Base-by-base conservation (phyloP, 2,329 filamentous ascomycete species). In the Trichoderma sp. region DNA sequence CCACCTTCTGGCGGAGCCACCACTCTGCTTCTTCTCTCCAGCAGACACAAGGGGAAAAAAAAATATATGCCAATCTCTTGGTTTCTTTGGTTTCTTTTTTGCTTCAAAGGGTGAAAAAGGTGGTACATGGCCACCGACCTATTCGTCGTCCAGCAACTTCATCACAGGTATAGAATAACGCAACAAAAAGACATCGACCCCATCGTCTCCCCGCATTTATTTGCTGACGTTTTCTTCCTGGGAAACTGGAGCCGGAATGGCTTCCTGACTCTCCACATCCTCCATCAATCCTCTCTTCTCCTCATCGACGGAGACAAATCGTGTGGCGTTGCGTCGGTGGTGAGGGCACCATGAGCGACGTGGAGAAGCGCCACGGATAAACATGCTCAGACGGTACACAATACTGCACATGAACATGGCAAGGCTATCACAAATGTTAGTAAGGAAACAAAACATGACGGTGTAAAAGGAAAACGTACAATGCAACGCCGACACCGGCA, bases 331-430 rank as follows among this genome's bases (percentile, higher is more conserved):
- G 39, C 59, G 50, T 45, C 56, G 45, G 53, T 60, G 60, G 56
- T 61, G 71, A 54, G 68, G 27, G 70, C 67, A 68, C 65, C 59
- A 67, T 64, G 64, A 54, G 12, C 69, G 53, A 8, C 35, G 69
- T 2, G 56, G 66, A 19, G 70, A 54, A 39, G 68, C 72, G 13
- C 71, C 70, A 60, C 68, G 71, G 67, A 89, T 75, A 69, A 83
- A 78, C 70, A 86, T 84, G 81, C 87, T 87, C 29, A 89, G 59
- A 68, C 86, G 87, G 61, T 89, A 84, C 64, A 88, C 81, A 64
- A 90, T 72, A 60, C 86, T 88, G 70, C 89, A 89, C 48, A 90
- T 77, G 67, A 89, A 79, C 84, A 92, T 90, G 65, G 88, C 89
- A 56, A 92, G 75, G 48, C 84, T 86, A 65, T 53, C 19, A 15